Evolutionary conservation across 345 rosid species (phyloP).

Genomic region (Brassica napus): DNA sequence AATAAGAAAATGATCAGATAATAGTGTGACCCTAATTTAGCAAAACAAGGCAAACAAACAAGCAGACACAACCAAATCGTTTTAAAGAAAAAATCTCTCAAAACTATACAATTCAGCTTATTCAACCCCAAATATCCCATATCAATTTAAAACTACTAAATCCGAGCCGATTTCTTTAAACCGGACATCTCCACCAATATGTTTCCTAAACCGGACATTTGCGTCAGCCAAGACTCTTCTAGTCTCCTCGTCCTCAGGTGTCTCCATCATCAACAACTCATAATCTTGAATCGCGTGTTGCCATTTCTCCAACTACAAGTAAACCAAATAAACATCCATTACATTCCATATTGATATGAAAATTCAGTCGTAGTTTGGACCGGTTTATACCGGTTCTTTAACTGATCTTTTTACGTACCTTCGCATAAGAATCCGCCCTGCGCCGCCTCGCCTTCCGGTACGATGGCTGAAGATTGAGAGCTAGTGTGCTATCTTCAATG

Average conservation of each 20-base stretch:
- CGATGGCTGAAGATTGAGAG: constrained; percentile 63
- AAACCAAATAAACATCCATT: background rate
- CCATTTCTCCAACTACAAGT: constrained; percentile 68
- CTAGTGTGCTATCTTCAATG: constrained; percentile 76
- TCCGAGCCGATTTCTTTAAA: constrained; percentile 55
- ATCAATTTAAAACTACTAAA: constrained; percentile 39
- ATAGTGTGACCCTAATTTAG: background rate
- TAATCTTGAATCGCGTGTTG: constrained; percentile 75
- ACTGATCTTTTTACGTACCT: constrained; percentile 46
- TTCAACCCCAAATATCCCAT: constrained; percentile 10
- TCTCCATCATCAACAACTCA: constrained; percentile 65
- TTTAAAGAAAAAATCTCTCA: background rate
- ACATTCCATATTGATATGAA: too few species aligned
- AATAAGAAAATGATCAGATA: background rate
- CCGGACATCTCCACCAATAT: constrained; percentile 45
- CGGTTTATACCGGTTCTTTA: constrained; percentile 10
- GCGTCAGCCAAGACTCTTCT: constrained; percentile 58
- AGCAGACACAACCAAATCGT: constrained; percentile 10
- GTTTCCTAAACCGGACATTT: constrained; percentile 49
- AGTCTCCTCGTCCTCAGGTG: constrained; percentile 69
- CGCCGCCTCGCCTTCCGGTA: constrained; percentile 80
- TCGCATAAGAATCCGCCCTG: constrained; percentile 71
- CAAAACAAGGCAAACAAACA: constrained; percentile 10
- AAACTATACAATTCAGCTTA: constrained; percentile 28
- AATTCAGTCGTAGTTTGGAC: too few species aligned